These are phyloP conservation scores for Sporothrix variecibatus DNA, from an alignment of 2,329 filamentous ascomycete genomes.

Conservation along the genomic window DNA sequence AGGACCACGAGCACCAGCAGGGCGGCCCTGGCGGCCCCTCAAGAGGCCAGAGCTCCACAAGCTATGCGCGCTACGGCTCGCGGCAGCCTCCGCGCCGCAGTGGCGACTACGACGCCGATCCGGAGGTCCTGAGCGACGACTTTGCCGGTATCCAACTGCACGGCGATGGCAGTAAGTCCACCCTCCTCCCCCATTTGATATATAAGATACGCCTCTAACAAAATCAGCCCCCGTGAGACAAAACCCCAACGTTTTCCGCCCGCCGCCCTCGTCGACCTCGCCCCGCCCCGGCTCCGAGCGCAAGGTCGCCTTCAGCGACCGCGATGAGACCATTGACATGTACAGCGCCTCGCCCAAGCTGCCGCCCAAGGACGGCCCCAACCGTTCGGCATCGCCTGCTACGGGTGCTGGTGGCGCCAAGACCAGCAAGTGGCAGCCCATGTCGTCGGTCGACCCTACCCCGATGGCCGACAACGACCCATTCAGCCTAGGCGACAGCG, in stretches of 20 bases:
- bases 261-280: constrained; percentile 56
- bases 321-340: constrained; percentile 77
- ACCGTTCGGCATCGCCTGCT: constrained; percentile 21
- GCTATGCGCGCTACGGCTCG: constrained; percentile 45
- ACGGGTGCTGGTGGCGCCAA: constrained; percentile 51
- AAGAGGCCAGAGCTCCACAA: constrained; percentile 27
- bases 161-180: constrained; percentile 60
- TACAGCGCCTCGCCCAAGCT: constrained; percentile 66
- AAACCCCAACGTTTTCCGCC: constrained; percentile 80
- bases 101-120: constrained; percentile 94
- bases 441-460: constrained; percentile 80
- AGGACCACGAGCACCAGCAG: constrained; percentile 39
- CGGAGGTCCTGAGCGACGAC: constrained; percentile 84
- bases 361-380: constrained; percentile 53
- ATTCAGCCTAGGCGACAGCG: constrained; percentile 93
- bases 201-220: constrained; percentile 32
- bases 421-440: constrained; percentile 94
- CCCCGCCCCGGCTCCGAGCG: constrained; percentile 52
- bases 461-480: constrained; percentile 91
- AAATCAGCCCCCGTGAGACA: constrained; percentile 61
- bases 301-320: constrained; percentile 60
- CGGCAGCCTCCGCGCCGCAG: constrained; percentile 62
- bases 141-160: constrained; percentile 72
- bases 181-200: not conserved
- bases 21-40: constrained; percentile 8